Percentiles rank a stretch among this genome's conserved stretches.
Evolutionary conservation across 1,284 basidiomycete species (phyloP).

Genomic region (Gymnopus androsaceus): DNA sequence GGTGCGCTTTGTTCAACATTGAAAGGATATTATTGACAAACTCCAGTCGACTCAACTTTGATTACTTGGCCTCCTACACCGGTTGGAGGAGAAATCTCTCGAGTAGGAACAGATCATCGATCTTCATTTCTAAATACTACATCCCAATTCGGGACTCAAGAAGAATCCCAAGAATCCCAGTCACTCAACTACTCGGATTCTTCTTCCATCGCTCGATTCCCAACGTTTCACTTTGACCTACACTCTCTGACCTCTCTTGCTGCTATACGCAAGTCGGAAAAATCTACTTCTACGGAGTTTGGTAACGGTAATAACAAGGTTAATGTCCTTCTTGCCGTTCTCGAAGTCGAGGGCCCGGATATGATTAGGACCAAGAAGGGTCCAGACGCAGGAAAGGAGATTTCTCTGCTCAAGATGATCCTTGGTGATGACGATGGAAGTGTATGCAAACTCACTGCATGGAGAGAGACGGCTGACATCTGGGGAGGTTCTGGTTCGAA

Average conservation of each 20-base stretch:
- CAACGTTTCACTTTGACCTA: slow-evolving; percentile 65
- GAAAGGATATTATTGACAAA: no score
- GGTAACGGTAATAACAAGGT: slow-evolving; percentile 43
- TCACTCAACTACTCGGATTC: slow-evolving; percentile 59
- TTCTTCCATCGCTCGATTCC: slow-evolving; percentile 68
- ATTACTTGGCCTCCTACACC: slow-evolving; percentile 29
- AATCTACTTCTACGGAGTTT: neutral
- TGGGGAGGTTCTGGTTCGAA: slow-evolving; percentile 57
- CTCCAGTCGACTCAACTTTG: neutral
- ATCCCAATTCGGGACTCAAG: slow-evolving; percentile 39
- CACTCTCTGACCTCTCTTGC: slow-evolving; percentile 54
- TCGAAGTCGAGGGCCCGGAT: slow-evolving; percentile 77
- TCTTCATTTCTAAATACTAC: neutral
- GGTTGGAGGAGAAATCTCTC: slow-evolving; percentile 19
- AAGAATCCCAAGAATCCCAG: slow-evolving; percentile 48
- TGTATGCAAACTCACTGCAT: slow-evolving; percentile 69
- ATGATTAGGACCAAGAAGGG: slow-evolving; percentile 65
- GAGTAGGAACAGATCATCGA: slow-evolving; percentile 18
- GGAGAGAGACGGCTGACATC: slow-evolving; percentile 69
- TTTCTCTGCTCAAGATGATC: slow-evolving; percentile 44
- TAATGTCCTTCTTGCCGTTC: slow-evolving; percentile 58
- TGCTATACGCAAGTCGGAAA: slow-evolving; percentile 29
- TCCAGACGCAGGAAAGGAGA: slow-evolving; percentile 62
- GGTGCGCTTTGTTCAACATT: no score
- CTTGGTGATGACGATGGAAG: slow-evolving; percentile 34